phyloP scores from a whole-genome alignment of 352 stramenopile genomes.

The Globisporangium paroecandrum region DNA sequence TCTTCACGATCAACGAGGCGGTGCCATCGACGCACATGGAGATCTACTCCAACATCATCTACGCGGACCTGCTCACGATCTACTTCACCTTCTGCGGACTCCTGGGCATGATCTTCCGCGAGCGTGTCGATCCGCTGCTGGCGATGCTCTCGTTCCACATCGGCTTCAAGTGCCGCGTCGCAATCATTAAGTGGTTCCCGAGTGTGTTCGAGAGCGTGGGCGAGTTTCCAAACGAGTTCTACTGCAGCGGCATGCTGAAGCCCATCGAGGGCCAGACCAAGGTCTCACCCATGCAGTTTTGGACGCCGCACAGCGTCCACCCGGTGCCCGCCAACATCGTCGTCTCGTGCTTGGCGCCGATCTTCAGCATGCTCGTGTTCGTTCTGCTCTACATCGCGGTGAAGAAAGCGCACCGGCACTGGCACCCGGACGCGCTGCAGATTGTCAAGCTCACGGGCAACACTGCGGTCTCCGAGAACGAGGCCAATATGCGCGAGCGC shows the following conservation, averaged over 20 bases:
- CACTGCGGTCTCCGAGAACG: not conserved
- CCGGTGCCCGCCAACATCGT: not conserved
- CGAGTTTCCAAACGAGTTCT: not conserved
- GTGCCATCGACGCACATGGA: slow-evolving; percentile 19
- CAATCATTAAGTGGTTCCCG: not conserved
- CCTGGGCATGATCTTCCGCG: slow-evolving; percentile 16
- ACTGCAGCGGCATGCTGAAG: not conserved
- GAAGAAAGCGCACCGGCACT: slow-evolving; percentile 27
- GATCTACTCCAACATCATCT: slow-evolving; percentile 29
- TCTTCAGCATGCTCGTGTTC: not conserved
- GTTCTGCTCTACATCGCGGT: not conserved
- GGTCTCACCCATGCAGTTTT: slow-evolving; percentile 22
- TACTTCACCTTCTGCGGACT: slow-evolving; percentile 22
- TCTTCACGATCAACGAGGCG: slow-evolving; percentile 30
- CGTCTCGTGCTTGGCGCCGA: not conserved
- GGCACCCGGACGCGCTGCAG: slow-evolving; percentile 1
- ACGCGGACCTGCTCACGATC: slow-evolving; percentile 31
- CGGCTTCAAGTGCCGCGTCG: slow-evolving; percentile 15
- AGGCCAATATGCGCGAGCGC: not conserved
- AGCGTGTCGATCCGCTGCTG: slow-evolving; percentile 26
- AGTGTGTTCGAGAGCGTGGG: not conserved
- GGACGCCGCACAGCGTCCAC: not conserved
- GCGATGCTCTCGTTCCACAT: slow-evolving; percentile 14
- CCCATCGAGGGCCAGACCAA: not conserved
- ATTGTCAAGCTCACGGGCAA: not conserved